Evolutionary conservation across 2,329 filamentous ascomycete genomes (phyloP), one percentile per base, ranked within the genome.

Genomic region (Fusarium pilosicola): DNA sequence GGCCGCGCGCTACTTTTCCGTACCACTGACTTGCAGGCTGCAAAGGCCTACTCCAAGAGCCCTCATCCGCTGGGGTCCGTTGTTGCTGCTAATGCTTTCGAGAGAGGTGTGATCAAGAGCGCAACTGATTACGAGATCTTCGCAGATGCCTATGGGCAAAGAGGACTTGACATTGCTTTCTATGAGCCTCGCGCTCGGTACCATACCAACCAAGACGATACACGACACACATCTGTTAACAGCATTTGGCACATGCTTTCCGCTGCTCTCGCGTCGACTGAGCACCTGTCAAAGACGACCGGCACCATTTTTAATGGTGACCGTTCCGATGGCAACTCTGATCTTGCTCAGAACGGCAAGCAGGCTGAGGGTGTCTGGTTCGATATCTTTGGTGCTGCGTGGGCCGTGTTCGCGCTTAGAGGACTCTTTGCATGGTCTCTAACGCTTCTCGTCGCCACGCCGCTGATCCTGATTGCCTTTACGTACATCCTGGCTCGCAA

Each of bases 241-340:
- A 91, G 89, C 71, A 83, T 98, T 26, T 98, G 95, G 95, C 95
- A 98, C 81, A 98, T 99, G 96, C 86, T 99, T 42, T 97, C 94
- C 42, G 92, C 92, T 20, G 91, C 95, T 11, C 84, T 98, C 30
- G 89, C 91, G 12, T 96, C 95, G 0, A 90, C 94, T 28, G 87
- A 92, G 77, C 87, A 87, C 4, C 86, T 98, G 48, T 92, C 94
- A 1, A 88, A 90, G 20, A 90, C 94, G 74, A 90, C 88, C 2
- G 91, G 90, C 65, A 84, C 88, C 51, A 86, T 85, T 6, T 97
- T 97, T 77, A 88, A 89, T 57, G 89, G 91, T 10, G 83, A 85
- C 22, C 82, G 88, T 44, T 83, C 85, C 15, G 89, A 90, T 60
- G 84, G 86, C 12, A 85, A 88, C 63, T 85, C 86, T 57, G 89